A percentile compares a stretch with the other conserved stretches of the same genome.
phyloP scores from a whole-genome alignment of 1,139 yeast species.

The Blastobotrys persicus region DNA sequence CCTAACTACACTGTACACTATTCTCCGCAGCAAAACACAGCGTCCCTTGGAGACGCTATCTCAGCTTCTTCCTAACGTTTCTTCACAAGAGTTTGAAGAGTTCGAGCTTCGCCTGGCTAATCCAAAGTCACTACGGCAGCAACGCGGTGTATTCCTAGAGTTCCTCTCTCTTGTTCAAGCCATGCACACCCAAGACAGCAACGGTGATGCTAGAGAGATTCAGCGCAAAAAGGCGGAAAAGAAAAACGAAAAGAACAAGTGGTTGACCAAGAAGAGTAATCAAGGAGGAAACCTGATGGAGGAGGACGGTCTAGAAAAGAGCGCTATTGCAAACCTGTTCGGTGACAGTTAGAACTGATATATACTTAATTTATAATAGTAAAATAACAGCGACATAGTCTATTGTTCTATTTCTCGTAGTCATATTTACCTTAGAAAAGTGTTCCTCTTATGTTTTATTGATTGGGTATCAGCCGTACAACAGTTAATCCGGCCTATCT shows the following conservation, averaged over 20 bases:
- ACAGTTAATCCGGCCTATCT: too few relatives aligned
- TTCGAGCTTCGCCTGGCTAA: constrained; percentile 61
- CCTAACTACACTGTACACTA: constrained; percentile 73
- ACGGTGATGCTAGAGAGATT: constrained; percentile 43
- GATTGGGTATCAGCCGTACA: too few relatives aligned
- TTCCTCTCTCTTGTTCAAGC: constrained; percentile 46
- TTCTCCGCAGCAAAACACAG: constrained; percentile 57
- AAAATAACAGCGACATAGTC: too few relatives aligned
- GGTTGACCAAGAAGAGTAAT: constrained; percentile 46
- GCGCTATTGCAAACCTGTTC: constrained; percentile 22
- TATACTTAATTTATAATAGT: constrained; percentile 5
- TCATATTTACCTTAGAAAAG: too few relatives aligned
- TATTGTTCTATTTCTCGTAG: too few relatives aligned
- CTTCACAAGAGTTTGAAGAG: constrained; percentile 31
- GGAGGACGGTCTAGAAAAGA: constrained; percentile 37
- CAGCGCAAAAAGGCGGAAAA: constrained; percentile 42
- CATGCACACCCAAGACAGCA: constrained; percentile 35
- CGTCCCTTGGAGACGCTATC: constrained; percentile 42
- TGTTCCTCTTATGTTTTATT: too few relatives aligned
- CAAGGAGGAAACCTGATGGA: constrained; percentile 56
- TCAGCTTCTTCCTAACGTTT: constrained; percentile 42
- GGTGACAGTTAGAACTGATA: constrained; percentile 15
- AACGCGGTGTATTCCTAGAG: constrained; percentile 69
- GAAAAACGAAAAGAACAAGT: constrained; percentile 22
- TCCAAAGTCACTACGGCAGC: constrained; percentile 67